Evolutionary conservation across 2,329 filamentous ascomycete genomes (phyloP), one percentile per base, ranked within the genome.

Genomic region (Penicillium griseofulvum): DNA sequence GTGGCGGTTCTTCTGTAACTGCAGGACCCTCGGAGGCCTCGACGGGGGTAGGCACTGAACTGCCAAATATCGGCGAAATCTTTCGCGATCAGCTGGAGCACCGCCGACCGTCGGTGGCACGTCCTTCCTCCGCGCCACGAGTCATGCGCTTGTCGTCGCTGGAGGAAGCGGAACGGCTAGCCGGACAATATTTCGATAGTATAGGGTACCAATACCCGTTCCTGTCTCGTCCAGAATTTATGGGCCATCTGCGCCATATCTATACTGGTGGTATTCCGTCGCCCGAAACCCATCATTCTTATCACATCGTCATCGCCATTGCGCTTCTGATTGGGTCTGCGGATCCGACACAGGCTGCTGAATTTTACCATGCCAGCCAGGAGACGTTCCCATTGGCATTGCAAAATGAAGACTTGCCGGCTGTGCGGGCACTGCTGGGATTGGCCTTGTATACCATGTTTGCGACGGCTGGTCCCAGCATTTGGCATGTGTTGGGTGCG

Each of bases 181-280:
- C 67, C 1, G 62, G 57, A 1, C 67, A 70, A 47, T 74, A 74
- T 37, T 74, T 74, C 49, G 72, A 74, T 38, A 71, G 71, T 34
- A 68, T 74, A 49, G 72, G 71, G 2, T 73, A 69, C 26, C 72
- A 74, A 53, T 74, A 74, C 54, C 72, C 72, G 2, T 74, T 74
- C 34, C 56, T 74, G 11, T 64, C 70, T 19, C 71, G 72, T 0
- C 46, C 57, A 8, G 71, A 74, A 14, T 74, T 74, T 45, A 66
- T 72, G 52, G 41, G 52, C 7, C 62, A 68, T 26, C 60, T 74
- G 54, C 68, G 66, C 37, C 66, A 67, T 33, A 71, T 74, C 48
- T 74, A 74, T 56, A 60, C 61, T 9, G 71, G 69, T n/a, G 67
- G 68, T 22, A 49, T 67, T 22, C 71, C 69, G 4, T 56, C 68